Evolutionary conservation across 129 eudicot species (phyloP).

Genomic region (Escallonia herrerae): DNA sequence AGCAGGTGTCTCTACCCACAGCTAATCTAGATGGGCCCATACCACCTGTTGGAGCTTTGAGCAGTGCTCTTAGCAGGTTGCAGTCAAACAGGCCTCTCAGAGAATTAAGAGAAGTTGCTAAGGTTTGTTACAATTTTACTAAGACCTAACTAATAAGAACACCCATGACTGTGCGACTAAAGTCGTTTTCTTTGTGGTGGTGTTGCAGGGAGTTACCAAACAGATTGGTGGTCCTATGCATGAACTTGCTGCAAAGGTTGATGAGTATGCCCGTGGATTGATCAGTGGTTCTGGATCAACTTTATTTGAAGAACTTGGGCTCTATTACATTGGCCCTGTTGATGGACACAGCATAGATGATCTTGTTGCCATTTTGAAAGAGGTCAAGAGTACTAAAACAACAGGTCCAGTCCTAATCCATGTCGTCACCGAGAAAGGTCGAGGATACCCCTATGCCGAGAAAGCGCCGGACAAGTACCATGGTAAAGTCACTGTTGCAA

Average conservation of each 20-base stretch:
- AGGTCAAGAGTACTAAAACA: conserved; percentile 81
- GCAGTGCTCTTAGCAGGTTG: conserved; percentile 87
- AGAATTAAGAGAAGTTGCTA: conserved; percentile 94
- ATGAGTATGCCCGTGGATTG: conserved; percentile 95
- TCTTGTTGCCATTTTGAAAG: conserved; percentile 70
- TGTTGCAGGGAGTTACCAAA: conserved; percentile 77
- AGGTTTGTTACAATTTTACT: conserved; percentile 28
- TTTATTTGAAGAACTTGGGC: conserved; percentile 82
- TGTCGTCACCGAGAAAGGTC: conserved; percentile 92
- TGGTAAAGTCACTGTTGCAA: conserved; percentile 33
- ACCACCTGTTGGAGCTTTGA: conserved; percentile 94
- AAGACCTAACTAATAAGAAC: background rate
- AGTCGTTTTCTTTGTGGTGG: background rate
- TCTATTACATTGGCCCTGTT: conserved; percentile 90
- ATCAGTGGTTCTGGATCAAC: conserved; percentile 90
- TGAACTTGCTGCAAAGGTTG: conserved; percentile 86
- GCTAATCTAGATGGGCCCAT: conserved; percentile 92
- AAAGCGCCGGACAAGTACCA: conserved; percentile 96
- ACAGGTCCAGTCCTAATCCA: conserved; percentile 93
- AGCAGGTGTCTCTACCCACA: conserved; percentile 92
- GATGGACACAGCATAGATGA: conserved; percentile 94
- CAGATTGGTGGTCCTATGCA: conserved; percentile 98
- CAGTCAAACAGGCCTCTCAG: conserved; percentile 90
- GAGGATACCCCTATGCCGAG: conserved; percentile 98
- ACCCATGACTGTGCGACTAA: background rate